Evolutionary conservation across 768 basidiomycete species (phyloP).

Genomic region (Calocybe indica): DNA sequence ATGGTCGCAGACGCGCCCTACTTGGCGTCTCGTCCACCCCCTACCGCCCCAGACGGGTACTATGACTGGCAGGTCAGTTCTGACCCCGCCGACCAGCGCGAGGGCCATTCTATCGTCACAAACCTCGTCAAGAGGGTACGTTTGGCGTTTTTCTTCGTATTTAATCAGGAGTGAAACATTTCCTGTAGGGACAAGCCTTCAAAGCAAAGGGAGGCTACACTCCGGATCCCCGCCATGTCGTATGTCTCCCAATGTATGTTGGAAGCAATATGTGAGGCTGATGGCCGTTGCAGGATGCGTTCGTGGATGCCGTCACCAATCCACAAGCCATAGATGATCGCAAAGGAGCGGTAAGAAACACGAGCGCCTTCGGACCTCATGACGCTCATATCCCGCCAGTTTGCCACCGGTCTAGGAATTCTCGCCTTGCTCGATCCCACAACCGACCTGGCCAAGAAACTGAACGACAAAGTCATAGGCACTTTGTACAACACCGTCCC

Average conservation of each 20-base stretch:
- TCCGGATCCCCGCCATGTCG: conserved; percentile 17
- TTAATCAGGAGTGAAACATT: neutral
- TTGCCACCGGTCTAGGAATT: conserved; percentile 20
- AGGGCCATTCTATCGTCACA: conserved; percentile 29
- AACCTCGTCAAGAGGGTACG: conserved; percentile 22
- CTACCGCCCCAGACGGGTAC: conserved; percentile 35
- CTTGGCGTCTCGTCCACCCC: conserved; percentile 29
- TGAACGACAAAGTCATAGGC: conserved; percentile 25
- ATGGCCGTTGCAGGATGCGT: conserved; percentile 17
- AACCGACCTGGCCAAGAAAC: conserved; percentile 11
- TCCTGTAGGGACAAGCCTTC: conserved; percentile 12
- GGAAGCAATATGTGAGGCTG: neutral
- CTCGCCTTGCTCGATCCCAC: conserved; percentile 19
- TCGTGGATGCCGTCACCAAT: conserved; percentile 20
- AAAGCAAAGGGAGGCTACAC: conserved; percentile 16
- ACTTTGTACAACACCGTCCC: conserved; percentile 55
- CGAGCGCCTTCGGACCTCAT: neutral
- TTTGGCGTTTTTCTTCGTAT: neutral
- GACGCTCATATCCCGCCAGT: conserved; percentile 12
- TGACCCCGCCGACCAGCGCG: conserved; percentile 16
- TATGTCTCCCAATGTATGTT: conserved; percentile 5
- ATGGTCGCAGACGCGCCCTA: conserved; percentile 26
- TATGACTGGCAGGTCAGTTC: conserved; percentile 36
- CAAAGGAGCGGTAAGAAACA: conserved; percentile 18
- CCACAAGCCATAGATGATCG: conserved; percentile 39